phyloP scores from a whole-genome alignment of 1,284 basidiomycete species.

The Ustilago tritici region DNA sequence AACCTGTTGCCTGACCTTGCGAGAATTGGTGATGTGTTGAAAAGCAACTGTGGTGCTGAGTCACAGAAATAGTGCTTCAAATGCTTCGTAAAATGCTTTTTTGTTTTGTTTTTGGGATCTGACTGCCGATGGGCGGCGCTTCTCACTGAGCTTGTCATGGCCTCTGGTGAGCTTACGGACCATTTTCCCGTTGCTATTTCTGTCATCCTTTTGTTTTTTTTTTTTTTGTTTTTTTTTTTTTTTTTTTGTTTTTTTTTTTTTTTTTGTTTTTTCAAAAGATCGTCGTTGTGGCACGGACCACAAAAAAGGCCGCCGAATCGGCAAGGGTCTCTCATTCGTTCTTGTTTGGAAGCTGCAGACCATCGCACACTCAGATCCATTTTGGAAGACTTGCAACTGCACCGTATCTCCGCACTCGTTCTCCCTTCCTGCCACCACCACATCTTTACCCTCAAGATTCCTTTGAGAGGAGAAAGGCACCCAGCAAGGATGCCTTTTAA shows the following conservation, averaged over 20 bases:
- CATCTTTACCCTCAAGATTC: neutral
- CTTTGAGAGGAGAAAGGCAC: neutral
- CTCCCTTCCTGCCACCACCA: neutral
- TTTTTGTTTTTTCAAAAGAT: neutral
- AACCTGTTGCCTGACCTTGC: too few relatives aligned
- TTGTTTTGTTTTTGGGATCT: too few relatives aligned
- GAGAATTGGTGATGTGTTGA: too few relatives aligned
- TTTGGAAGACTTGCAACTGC: slow-evolving; percentile 9
- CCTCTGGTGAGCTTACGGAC: too few relatives aligned
- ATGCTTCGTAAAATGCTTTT: too few relatives aligned
- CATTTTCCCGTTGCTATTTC: too few relatives aligned
- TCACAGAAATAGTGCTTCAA: too few relatives aligned
- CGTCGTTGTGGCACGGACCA: neutral
- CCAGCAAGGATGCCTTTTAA: slow-evolving; percentile 33
- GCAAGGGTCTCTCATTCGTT: neutral
- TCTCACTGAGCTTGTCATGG: too few relatives aligned
- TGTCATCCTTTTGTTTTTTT: neutral
- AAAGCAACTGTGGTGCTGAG: too few relatives aligned
- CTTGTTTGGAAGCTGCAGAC: neutral
- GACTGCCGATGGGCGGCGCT: too few relatives aligned
- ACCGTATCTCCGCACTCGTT: neutral
- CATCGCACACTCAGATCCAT: slow-evolving; percentile 7
- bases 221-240: neutral
- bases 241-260: neutral
- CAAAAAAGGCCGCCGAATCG: neutral